These are phyloP conservation scores for Boletus patriciae DNA, from an alignment of 768 basidiomycete species.

Conservation along the genomic window DNA sequence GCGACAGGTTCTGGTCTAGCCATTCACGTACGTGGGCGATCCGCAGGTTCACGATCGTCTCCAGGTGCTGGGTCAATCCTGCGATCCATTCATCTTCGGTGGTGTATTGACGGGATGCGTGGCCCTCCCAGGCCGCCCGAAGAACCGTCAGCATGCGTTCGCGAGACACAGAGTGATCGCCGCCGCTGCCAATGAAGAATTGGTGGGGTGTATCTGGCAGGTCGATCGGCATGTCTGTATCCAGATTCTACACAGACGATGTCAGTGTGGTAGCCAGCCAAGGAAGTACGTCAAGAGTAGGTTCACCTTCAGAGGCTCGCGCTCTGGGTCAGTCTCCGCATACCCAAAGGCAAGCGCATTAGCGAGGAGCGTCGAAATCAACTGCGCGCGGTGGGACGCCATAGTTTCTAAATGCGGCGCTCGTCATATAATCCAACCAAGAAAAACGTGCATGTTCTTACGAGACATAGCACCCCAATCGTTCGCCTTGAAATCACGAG, in stretches of 20 bases:
- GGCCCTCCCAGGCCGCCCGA: conserved; percentile 17
- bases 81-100: conserved; percentile 39
- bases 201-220: conserved; percentile 36
- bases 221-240: conserved; percentile 45
- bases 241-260: conserved; percentile 45
- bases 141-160: conserved; percentile 15
- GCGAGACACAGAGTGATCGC: conserved; percentile 18
- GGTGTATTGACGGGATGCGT: conserved; percentile 19
- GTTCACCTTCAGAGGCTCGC: conserved; percentile 51
- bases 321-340: conserved; percentile 44
- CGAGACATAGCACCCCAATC: conserved; percentile 68
- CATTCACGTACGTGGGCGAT: conserved; percentile 50
- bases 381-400: conserved; percentile 47
- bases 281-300: background rate
- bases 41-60: conserved; percentile 41
- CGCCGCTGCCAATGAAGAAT: conserved; percentile 34
- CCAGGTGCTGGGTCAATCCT: conserved; percentile 40
- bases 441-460: conserved; percentile 27
- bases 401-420: conserved; percentile 42
- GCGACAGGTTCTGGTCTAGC: conserved; percentile 48
- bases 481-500: conserved; percentile 44
- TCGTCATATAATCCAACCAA: background rate
- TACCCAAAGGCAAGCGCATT: conserved; percentile 50
- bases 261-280: background rate
- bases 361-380: conserved; percentile 42